These are phyloP conservation scores for Gentiana dahurica DNA, from an alignment of 257 asterid genomes.

Conservation along the genomic window DNA sequence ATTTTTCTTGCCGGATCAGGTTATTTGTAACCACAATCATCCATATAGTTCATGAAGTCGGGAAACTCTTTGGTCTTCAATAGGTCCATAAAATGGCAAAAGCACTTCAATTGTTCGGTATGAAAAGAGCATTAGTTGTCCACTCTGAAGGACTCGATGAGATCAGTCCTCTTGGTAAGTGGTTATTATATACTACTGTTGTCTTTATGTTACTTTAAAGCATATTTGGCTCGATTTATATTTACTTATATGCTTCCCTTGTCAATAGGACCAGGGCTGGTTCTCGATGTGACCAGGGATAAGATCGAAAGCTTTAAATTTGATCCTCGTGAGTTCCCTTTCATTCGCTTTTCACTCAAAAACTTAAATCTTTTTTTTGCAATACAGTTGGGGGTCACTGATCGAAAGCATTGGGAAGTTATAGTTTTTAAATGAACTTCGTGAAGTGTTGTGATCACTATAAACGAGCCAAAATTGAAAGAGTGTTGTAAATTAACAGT, in stretches of 20 bases:
- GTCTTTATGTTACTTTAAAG: not conserved
- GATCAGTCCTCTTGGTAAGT: conserved; percentile 83
- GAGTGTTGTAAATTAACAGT: conserved; percentile 21
- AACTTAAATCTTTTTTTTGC: not conserved
- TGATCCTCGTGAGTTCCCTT: conserved; percentile 58
- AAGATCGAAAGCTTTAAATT: conserved; percentile 51
- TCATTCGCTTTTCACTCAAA: no score
- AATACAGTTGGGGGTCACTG: not conserved
- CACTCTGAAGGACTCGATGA: conserved; percentile 81
- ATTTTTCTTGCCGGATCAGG: no score
- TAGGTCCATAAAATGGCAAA: conserved; percentile 72
- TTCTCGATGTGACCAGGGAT: conserved; percentile 50
- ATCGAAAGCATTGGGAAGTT: not conserved
- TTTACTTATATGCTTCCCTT: not conserved
- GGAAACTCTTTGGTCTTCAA: conserved; percentile 2
- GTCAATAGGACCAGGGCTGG: conserved; percentile 62
- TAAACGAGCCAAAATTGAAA: not conserved
- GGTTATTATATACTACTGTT: not conserved
- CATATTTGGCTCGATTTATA: not conserved
- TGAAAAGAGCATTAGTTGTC: conserved; percentile 73
- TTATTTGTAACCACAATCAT: no score
- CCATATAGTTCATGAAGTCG: no score
- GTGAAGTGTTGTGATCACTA: not conserved
- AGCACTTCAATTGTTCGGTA: conserved; percentile 67
- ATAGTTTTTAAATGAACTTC: not conserved